Conservation (phyloP, 768 basidiomycete genomes). For the Boletus edulis region DNA sequence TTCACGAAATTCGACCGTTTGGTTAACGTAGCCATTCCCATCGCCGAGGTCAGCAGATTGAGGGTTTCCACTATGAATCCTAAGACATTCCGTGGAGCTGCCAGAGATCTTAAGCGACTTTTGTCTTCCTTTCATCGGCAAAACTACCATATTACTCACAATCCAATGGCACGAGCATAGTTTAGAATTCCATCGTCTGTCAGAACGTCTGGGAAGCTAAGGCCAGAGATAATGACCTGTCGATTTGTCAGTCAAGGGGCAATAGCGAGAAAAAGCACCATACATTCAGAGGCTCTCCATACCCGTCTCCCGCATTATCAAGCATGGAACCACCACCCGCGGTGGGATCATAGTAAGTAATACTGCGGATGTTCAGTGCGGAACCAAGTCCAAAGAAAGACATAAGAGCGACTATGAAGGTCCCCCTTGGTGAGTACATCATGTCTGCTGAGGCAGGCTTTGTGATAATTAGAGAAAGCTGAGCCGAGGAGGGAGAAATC, state of each 20-base stretch:
- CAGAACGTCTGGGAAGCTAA: constrained; percentile 56
- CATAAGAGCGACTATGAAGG: background rate
- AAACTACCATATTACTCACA: constrained; percentile 37
- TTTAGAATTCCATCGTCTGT: constrained; percentile 54
- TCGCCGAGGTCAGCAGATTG: constrained; percentile 45
- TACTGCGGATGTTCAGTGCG: constrained; percentile 1
- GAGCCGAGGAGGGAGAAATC: background rate
- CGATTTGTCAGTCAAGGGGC: background rate
- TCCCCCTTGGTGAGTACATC: background rate
- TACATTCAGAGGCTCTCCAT: constrained; percentile 46
- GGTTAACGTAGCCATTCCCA: constrained; percentile 42
- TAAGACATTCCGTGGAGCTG: constrained; percentile 41
- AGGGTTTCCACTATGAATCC: constrained; percentile 35
- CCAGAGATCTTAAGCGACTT: background rate
- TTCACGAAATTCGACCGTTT: constrained; percentile 42
- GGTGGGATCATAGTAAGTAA: constrained; percentile 36
- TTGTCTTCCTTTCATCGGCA: too few species aligned
- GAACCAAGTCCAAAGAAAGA: constrained; percentile 2
- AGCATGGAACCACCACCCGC: constrained; percentile 44
- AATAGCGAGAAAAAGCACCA: background rate
- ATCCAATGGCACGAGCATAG: constrained; percentile 60
- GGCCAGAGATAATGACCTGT: constrained; percentile 61
- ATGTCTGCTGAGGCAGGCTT: background rate
- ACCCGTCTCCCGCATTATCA: constrained; percentile 37
- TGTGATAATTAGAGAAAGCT: background rate